Evolutionary conservation across 179 eudicot species (phyloP), one percentile per base, ranked within the genome.

Genomic region (Patellifolia procumbens): DNA sequence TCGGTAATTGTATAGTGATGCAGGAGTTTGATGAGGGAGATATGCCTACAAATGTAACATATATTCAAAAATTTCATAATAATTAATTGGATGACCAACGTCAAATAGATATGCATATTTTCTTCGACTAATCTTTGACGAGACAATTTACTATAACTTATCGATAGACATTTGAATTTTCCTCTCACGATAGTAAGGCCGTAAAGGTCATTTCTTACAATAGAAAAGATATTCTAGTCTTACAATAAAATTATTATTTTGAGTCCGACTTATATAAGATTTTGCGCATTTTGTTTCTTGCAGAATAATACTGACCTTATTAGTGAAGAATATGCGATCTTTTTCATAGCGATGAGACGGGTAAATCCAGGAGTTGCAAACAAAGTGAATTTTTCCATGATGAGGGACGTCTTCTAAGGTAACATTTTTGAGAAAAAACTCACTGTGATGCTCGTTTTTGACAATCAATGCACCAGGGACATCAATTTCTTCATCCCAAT

Each of bases 11-110:
- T 28, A 58, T 1, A 92, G 82, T 4, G 86, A 61, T 16, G 43
- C 82, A 0, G 97, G 97, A 2, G 97, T 92, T 77, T 87, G 74
- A 51, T 83, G 63, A 32, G 94, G 97, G 29, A 88, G 90, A 66
- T 89, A 92, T 0, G 88, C 71, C 97, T 92, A 39, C 45, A 39
- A 24, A 49, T 31, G 19, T 8, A 79, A 52, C 52, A 13, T 65
- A 51, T 35, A 52, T 19, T 4, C 35, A 1, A 68, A 28, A 26
- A 7, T 69, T 26, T 3, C 24, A 24, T 24, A 67, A 24, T 26
- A 11, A 49, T 6, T 43, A 62, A 32, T 59, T 28, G 1, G 9
- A 28, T 62, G 10, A 62, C 20, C 65, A 26, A 60, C 31, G 9
- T 24, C 55, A 58, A 12, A 59, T 17, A 59, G 4, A 59, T 5